phyloP scores from a whole-genome alignment of 129 eudicot species.

The Artemisia tridentata region DNA sequence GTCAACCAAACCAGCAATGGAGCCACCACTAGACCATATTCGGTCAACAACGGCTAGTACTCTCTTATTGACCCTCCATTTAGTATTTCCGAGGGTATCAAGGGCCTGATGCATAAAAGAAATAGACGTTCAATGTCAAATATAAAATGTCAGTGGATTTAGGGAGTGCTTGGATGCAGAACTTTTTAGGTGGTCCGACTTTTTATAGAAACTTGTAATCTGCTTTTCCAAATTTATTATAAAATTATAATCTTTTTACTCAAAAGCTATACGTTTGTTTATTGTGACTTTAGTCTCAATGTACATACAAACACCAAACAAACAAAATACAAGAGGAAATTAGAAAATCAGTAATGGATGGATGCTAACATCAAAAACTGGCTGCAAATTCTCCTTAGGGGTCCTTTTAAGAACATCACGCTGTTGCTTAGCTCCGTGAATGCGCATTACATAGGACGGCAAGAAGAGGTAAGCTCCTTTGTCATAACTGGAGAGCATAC shows the following conservation, averaged over 20 bases:
- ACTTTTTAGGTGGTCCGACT: too few relatives aligned
- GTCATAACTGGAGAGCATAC: conserved; percentile 59
- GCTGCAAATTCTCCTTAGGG: conserved; percentile 54
- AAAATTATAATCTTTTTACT: neutral
- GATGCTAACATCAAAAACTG: conserved; percentile 71
- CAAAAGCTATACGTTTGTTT: neutral
- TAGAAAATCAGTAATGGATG: conserved; percentile 8
- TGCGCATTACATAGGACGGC: conserved; percentile 89
- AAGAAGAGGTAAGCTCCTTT: conserved; percentile 82
- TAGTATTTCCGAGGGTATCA: conserved; percentile 87
- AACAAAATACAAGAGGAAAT: neutral
- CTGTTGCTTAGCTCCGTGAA: conserved; percentile 80
- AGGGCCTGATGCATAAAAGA: conserved; percentile 55
- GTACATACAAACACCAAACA: conserved; percentile 10
- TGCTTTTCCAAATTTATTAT: conserved; percentile 6
- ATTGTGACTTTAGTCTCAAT: neutral
- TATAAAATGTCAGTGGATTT: conserved; percentile 1
- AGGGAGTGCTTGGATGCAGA: too few relatives aligned
- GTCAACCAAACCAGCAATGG: conserved; percentile 82
- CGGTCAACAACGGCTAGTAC: conserved; percentile 68
- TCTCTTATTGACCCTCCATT: conserved; percentile 92
- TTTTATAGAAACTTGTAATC: neutral
- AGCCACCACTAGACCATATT: conserved; percentile 85
- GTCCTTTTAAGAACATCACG: conserved; percentile 70
- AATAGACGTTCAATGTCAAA: conserved; percentile 10